Evolutionary conservation across 129 eudicot species (phyloP).

Genomic region (Arctium lappa): DNA sequence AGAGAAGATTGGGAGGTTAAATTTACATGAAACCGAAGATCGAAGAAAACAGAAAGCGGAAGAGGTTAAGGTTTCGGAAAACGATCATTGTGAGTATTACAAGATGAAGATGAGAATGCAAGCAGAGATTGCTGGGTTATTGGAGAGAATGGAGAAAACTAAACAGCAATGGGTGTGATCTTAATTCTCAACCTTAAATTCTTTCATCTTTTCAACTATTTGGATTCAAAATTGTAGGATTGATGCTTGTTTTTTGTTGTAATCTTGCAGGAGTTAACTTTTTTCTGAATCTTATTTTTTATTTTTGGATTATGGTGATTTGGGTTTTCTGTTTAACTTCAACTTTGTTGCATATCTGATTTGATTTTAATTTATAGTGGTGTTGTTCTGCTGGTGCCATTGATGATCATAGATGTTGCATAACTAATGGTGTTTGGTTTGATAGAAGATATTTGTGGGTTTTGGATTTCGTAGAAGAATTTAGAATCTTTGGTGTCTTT

Average conservation of each 20-base stretch:
- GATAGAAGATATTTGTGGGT: too few relatives aligned
- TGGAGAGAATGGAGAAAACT: slow-evolving; percentile 88
- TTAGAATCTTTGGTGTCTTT: too few relatives aligned
- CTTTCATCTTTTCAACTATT: neutral
- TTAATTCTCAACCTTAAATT: neutral
- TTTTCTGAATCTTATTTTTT: neutral
- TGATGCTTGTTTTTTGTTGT: neutral
- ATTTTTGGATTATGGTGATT: slow-evolving; percentile 1
- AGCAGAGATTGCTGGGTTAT: slow-evolving; percentile 72
- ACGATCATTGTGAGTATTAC: slow-evolving; percentile 68
- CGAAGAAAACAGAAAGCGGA: slow-evolving; percentile 56
- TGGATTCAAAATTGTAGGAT: neutral
- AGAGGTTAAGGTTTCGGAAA: slow-evolving; percentile 63
- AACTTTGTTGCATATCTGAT: neutral
- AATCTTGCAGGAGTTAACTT: neutral
- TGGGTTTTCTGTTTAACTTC: neutral
- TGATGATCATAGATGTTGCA: too few relatives aligned
- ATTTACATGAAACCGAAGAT: slow-evolving; percentile 69
- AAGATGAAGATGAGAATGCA: slow-evolving; percentile 91
- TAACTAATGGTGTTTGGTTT: too few relatives aligned
- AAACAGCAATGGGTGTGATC: slow-evolving; percentile 60
- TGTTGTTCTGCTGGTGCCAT: neutral
- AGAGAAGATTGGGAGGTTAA: slow-evolving; percentile 51
- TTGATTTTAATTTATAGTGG: neutral
- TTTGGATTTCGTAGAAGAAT: too few relatives aligned